Conservation (phyloP, 73 alveolate genomes). For the Paramecium octaurelia region DNA sequence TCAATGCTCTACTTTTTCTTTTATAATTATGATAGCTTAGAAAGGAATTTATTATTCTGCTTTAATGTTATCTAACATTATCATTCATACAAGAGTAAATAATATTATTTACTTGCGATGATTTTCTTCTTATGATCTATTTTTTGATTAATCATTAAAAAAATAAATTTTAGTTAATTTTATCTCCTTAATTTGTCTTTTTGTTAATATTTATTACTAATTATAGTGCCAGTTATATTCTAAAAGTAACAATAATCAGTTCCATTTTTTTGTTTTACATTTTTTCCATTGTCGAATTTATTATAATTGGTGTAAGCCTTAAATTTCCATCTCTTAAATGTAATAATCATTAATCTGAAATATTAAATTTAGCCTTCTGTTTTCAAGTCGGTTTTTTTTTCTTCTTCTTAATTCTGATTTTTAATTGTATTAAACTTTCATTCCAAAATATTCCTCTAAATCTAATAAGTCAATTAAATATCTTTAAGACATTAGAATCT, state of each 20-base stretch:
- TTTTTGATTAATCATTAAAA: too few relatives aligned
- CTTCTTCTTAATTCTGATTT: not conserved
- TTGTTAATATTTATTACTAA: not conserved
- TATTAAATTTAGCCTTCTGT: not conserved
- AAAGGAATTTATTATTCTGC: not conserved
- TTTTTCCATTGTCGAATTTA: not conserved
- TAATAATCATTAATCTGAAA: not conserved
- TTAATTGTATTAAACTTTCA: not conserved
- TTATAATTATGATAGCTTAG: not conserved
- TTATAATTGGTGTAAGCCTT: not conserved
- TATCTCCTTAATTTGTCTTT: not conserved
- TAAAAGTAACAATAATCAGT: not conserved
- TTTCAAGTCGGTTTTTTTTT: not conserved
- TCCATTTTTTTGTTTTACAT: not conserved
- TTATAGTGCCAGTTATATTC: not conserved
- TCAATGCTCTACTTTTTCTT: not conserved
- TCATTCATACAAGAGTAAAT: too few relatives aligned
- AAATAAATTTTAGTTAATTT: not conserved
- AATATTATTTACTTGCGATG: too few relatives aligned
- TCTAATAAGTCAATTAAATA: not conserved
- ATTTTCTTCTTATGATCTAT: too few relatives aligned
- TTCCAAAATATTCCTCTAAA: not conserved
- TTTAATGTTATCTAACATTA: too few relatives aligned
- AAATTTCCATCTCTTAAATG: not conserved
- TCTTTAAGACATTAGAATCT: not conserved